Conservation (phyloP, 208 protist species). For the Leishmania gerbilli region DNA sequence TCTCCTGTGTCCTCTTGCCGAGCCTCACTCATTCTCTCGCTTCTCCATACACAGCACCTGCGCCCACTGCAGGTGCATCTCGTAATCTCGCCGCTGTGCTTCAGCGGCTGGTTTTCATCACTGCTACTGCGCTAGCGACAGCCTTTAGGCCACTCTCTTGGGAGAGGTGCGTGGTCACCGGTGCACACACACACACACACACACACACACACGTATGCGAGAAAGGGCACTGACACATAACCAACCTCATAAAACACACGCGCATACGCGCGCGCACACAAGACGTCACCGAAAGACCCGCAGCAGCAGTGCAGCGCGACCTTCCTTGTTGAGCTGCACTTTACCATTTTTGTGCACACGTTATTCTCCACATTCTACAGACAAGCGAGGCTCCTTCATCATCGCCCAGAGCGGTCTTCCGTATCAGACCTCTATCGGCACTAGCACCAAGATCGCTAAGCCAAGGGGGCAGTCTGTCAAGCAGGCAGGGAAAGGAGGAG, state of each 20-base stretch:
- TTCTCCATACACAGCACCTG: background rate
- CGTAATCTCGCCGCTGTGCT: background rate
- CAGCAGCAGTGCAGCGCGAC: background rate
- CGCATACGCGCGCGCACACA: background rate
- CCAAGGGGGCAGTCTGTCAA: background rate
- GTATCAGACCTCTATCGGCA: background rate
- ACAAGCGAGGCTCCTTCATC: background rate
- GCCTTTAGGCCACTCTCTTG: background rate
- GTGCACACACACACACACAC: background rate
- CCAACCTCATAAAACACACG: background rate
- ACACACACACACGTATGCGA: background rate
- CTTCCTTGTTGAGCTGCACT: background rate
- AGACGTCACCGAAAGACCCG: background rate
- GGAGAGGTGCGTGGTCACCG: background rate
- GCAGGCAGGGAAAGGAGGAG: background rate
- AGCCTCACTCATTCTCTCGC: background rate
- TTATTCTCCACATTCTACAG: background rate
- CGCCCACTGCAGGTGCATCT: background rate
- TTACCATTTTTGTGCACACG: background rate
- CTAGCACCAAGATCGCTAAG: background rate
- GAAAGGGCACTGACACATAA: no score
- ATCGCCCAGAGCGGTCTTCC: background rate
- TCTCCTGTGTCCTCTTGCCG: background rate
- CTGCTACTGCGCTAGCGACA: background rate
- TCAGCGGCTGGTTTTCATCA: background rate